Conservation (phyloP, 306 rosid species). For the Cucumis sativus region DNA sequence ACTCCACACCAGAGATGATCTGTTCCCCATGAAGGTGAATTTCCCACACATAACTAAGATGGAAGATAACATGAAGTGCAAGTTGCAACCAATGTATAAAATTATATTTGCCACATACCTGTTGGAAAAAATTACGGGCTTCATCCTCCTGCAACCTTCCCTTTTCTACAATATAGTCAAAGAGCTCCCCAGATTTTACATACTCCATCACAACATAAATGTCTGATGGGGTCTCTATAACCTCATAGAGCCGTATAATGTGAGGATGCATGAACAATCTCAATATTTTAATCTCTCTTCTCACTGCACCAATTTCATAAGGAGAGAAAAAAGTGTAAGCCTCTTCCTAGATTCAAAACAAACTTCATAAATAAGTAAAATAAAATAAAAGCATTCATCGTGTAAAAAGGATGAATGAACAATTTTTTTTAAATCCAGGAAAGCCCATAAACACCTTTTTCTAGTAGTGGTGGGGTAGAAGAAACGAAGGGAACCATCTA, state of each 20-base stretch:
- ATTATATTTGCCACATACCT: constrained; percentile 33
- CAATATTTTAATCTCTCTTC: constrained; percentile 81
- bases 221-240: constrained; percentile 68
- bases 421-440: neutral
- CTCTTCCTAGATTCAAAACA: neutral
- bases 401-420: neutral
- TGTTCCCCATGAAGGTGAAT: constrained; percentile 24
- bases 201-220: constrained; percentile 91
- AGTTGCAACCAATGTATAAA: constrained; percentile 1
- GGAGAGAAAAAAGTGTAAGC: neutral
- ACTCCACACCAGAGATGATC: constrained; percentile 98
- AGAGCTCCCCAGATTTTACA: constrained; percentile 91
- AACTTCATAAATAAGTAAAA: neutral
- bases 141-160: constrained; percentile 97
- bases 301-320: constrained; percentile 47
- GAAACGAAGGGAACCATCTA: neutral
- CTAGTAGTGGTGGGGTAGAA: neutral
- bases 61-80: neutral
- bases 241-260: constrained; percentile 83
- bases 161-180: constrained; percentile 89
- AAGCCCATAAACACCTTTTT: neutral
- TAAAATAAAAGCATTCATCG: neutral
- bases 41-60: constrained; percentile 2
- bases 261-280: constrained; percentile 97
- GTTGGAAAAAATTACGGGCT: constrained; percentile 93